Evolutionary conservation across 495 filamentous ascomycete species (phyloP).

Genomic region (Penicillium lividum): DNA sequence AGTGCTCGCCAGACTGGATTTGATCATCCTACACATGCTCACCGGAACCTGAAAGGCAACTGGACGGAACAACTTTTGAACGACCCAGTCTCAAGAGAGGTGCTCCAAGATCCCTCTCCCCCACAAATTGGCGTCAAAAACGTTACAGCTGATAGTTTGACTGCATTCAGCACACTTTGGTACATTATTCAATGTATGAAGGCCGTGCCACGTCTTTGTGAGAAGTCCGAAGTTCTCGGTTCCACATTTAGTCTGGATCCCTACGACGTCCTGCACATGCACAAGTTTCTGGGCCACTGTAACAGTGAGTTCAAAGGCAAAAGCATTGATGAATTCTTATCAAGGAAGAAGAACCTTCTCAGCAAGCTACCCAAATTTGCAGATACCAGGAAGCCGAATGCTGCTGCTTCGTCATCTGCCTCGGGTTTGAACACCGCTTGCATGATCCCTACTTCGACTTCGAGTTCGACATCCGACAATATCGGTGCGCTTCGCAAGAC

Average conservation of each 20-base stretch:
- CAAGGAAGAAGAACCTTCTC: background rate
- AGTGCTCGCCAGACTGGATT: background rate
- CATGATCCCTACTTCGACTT: background rate
- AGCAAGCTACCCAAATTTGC: background rate
- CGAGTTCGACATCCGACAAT: background rate
- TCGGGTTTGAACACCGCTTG: background rate
- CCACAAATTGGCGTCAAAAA: background rate
- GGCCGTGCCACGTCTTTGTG: background rate
- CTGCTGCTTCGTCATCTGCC: background rate
- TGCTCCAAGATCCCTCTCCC: background rate
- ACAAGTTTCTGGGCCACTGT: background rate
- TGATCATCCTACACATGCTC: background rate
- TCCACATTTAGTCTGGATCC: background rate
- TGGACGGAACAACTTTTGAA: background rate
- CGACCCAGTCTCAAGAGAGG: background rate
- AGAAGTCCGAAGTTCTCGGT: background rate
- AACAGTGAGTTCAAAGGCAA: background rate
- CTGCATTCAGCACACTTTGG: background rate
- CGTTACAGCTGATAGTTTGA: background rate
- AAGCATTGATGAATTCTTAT: background rate
- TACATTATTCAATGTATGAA: background rate
- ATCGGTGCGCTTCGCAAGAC: background rate
- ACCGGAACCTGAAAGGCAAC: background rate
- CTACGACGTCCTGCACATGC: background rate
- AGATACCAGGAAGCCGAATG: background rate